Evolutionary conservation across 2,329 filamentous ascomycete species (phyloP).

Genomic region (Colletotrichum spinosum): DNA sequence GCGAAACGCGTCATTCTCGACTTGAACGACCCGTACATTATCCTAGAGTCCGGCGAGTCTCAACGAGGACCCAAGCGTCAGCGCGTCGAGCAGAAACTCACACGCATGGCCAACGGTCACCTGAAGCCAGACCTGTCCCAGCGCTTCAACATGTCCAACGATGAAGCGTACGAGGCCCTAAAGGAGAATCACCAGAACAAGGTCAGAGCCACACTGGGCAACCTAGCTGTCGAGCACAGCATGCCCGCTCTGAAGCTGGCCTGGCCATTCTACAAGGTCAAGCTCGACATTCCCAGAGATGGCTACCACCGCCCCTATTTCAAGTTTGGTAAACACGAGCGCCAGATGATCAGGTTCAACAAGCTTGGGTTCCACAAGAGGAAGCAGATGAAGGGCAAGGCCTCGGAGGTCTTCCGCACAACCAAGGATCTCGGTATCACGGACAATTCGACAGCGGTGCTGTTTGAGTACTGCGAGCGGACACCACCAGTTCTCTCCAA

Average conservation of each 20-base stretch:
- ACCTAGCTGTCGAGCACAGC: slow-evolving; percentile 93
- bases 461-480: slow-evolving; percentile 97
- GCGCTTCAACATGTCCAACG: slow-evolving; percentile 96
- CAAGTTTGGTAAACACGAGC: slow-evolving; percentile 75
- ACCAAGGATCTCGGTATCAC: slow-evolving; percentile 87
- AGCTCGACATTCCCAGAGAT: slow-evolving; percentile 77
- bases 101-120: slow-evolving; percentile 75
- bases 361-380: slow-evolving; percentile 81
- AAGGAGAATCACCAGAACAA: slow-evolving; percentile 98
- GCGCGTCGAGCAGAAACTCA: slow-evolving; percentile 67
- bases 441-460: slow-evolving; percentile 88
- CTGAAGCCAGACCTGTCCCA: slow-evolving; percentile 79
- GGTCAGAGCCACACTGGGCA: slow-evolving; percentile 90
- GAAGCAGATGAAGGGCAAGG: slow-evolving; percentile 84
- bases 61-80: slow-evolving; percentile 72
- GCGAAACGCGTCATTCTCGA: slow-evolving; percentile 86
- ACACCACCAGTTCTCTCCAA: slow-evolving; percentile 92
- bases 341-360: slow-evolving; percentile 77
- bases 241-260: slow-evolving; percentile 91
- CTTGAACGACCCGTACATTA: slow-evolving; percentile 86
- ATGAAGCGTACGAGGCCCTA: slow-evolving; percentile 92
- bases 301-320: slow-evolving; percentile 88
- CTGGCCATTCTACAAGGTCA: slow-evolving; percentile 96
- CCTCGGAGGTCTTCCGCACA: slow-evolving; percentile 81
- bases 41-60: slow-evolving; percentile 81